These are phyloP conservation scores for Erodium moschatum DNA, from an alignment of 441 rosid genomes.

Conservation along the genomic window DNA sequence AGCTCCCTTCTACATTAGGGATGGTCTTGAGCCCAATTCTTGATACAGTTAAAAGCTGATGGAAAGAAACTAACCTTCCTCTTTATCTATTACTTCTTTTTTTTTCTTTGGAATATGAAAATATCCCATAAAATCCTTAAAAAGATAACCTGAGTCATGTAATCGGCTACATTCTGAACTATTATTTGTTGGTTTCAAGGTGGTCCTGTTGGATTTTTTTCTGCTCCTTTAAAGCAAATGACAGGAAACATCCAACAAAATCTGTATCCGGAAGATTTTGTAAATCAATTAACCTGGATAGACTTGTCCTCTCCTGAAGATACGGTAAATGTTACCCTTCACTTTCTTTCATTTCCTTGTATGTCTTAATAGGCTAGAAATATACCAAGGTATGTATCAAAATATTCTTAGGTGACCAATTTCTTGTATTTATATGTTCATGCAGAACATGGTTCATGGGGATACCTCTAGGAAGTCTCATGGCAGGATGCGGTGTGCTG, in stretches of 20 bases:
- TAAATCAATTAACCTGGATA: constrained; percentile 54
- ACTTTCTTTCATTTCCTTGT: constrained; percentile 4
- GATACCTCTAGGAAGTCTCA: constrained; percentile 21
- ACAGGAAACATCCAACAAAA: constrained; percentile 40
- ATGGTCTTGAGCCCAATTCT: too few relatives aligned
- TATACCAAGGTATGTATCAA: background rate
- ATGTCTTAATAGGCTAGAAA: background rate
- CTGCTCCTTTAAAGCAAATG: constrained; percentile 63
- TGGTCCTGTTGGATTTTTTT: constrained; percentile 62
- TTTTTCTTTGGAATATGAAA: too few relatives aligned
- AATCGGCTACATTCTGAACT: background rate
- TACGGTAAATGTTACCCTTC: constrained; percentile 32
- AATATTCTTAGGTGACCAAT: constrained; percentile 5
- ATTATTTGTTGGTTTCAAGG: constrained; percentile 31
- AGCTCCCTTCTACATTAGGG: too few relatives aligned
- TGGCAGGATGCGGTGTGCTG: constrained; percentile 70
- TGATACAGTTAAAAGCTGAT: too few relatives aligned
- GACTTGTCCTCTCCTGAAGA: constrained; percentile 48
- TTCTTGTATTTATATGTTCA: constrained; percentile 19
- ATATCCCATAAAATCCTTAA: background rate
- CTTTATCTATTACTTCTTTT: too few relatives aligned
- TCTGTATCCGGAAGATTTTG: constrained; percentile 36
- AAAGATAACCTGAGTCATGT: background rate
- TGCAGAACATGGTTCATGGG: constrained; percentile 46
- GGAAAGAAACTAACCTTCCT: too few relatives aligned